Base-by-base conservation (phyloP, 2,329 filamentous ascomycete species). In the Neonectria hederae region DNA sequence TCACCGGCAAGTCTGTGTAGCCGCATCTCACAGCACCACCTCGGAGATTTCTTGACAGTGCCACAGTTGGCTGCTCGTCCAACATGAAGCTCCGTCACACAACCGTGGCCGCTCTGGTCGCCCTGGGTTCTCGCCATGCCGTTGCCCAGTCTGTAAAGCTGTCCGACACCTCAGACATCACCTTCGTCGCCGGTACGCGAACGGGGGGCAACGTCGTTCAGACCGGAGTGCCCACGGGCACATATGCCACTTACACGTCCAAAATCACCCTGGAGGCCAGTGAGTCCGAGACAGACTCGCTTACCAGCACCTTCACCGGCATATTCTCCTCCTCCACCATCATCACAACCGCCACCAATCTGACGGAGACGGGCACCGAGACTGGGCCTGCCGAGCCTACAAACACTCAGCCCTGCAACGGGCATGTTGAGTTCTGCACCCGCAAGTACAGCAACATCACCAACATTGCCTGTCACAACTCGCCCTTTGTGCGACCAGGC, bases 371-470 rank as follows among this genome's bases (percentile, higher is more conserved):
- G 13, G 76, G 81, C 11, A 80, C 79, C 26, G 69, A 79, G 26
- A 76, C 76, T 14, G 78, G 42, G n/a, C 21, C 43, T 2, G 65
- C 68, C 53, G 71, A 76, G 54, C 84, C 89, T 1, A 87, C 86
- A 49, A 95, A 94, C 77, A 94, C 91, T 0, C 88, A 89, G 63
- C 89, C 92, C 5, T 97, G 93, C 83, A 97, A 97, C 79, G 89
- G 89, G 76, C 89, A 92, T 70, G 80, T 90, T 24, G 92, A 95
- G 78, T 89, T 96, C 72, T 97, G 93, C 81, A 80, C 79, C 6
- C 87, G 92, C 63, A 89, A 88, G 71, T 97, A 94, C 79, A 89
- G 90, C 83, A 94, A 96, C 77, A 90, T 96, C 77, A 94, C 92
- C 61, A 84, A 92, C 72, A 86, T 97, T 1, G 89, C 87, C 21